Evolutionary conservation across 129 eudicot species (phyloP).

Genomic region (Sambucus nigra): DNA sequence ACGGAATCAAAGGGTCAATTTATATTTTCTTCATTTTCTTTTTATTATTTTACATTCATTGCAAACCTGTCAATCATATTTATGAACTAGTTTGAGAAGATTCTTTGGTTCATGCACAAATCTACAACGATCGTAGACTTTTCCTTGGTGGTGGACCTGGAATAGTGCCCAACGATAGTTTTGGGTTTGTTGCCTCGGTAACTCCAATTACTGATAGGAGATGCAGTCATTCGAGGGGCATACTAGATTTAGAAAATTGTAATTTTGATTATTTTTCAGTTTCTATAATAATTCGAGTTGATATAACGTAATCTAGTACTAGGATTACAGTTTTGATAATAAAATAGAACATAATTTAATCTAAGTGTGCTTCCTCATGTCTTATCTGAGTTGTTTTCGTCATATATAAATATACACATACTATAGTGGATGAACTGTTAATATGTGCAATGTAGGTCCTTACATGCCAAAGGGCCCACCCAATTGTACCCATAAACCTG

Average conservation of each 20-base stretch:
- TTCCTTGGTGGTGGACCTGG: slow-evolving; percentile 73
- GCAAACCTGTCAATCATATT: too few relatives aligned
- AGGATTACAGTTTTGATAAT: too few relatives aligned
- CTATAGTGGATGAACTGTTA: too few relatives aligned
- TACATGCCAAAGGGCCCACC: slow-evolving; percentile 65
- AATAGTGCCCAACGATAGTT: slow-evolving; percentile 43
- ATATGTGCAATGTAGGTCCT: slow-evolving; percentile 34
- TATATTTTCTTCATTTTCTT: background rate
- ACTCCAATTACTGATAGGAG: slow-evolving; percentile 50
- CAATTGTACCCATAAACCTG: slow-evolving; percentile 54
- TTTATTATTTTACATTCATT: too few relatives aligned
- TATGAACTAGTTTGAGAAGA: background rate
- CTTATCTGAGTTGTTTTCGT: too few relatives aligned
- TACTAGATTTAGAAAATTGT: slow-evolving; percentile 9
- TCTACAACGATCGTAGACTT: too few relatives aligned
- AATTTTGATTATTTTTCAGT: background rate
- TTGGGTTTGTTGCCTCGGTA: slow-evolving; percentile 40
- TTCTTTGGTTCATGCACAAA: slow-evolving; percentile 21
- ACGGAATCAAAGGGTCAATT: background rate
- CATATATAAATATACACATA: too few relatives aligned
- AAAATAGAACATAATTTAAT: too few relatives aligned
- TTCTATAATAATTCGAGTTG: too few relatives aligned
- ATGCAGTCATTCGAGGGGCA: slow-evolving; percentile 60
- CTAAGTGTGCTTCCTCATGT: too few relatives aligned
- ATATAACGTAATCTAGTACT: too few relatives aligned